Evolutionary conservation across 495 filamentous ascomycete genomes (phyloP), one percentile per base, ranked within the genome.

Genomic region (Aspergillus biplanus): DNA sequence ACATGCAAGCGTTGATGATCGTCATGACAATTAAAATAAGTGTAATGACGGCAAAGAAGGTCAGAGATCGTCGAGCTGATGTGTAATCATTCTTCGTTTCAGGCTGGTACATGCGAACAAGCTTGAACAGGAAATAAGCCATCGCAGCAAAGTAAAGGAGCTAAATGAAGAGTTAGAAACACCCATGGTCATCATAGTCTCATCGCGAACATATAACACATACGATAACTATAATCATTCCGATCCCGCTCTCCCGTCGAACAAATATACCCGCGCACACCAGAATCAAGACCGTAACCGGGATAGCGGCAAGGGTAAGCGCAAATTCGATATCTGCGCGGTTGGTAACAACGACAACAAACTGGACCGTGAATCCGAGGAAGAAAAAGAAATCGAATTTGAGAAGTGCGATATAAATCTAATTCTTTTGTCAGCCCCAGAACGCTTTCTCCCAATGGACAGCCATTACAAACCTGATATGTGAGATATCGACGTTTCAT

Each of bases 301-400:
- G 92, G 52, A 99, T 89, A 21, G 93, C 95, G 65, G 88, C 90
- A 47, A 94, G 84, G 6, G 96, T 98, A 60, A 98, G 83, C 49
- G 82, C 88, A 69, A 96, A 92, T 73, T 99, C 95, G 69, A 83
- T 76, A 66, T 89, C 82, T 33, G 80, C 80, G 33, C 82, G 85
- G 64, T 85, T 78, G 39, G 85, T 87, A 44, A 98, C 93, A 59
- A 99, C 88, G 64, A 98, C 95, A 33, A 99, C 81, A 77, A 99
- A 98, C 72, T 99, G 95, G 42, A 99, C 89, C 6, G 93, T 97
- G 71, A 99, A 99, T 13, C 93, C 95, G 56, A 99, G 86, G 85
- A 99, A 99, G 84, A 99, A 97, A 85, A 99, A 99, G 76, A 99
- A 98, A 78, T 99, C 95, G 75, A 99, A 99, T 75, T 99, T 99